These are phyloP conservation scores for Cadophora malorum DNA, from an alignment of 2,329 filamentous ascomycete genomes.

Conservation along the genomic window DNA sequence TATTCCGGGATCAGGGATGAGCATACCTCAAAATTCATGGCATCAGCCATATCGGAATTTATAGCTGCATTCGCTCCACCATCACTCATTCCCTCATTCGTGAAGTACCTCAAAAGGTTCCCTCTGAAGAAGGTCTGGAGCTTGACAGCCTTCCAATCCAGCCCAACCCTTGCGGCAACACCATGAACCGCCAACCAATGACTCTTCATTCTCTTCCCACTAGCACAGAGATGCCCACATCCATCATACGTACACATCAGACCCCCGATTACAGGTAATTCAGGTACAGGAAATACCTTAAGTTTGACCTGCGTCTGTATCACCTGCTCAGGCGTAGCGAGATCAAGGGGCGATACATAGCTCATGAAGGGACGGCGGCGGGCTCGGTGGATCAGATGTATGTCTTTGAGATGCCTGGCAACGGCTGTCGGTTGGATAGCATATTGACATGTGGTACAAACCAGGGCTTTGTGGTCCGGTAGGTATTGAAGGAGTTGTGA, in stretches of 20 bases:
- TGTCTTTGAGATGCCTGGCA: slow-evolving; percentile 39
- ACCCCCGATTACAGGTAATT: slow-evolving; percentile 41
- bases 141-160: slow-evolving; percentile 39
- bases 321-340: slow-evolving; percentile 39
- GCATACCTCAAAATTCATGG: neutral
- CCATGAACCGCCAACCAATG: slow-evolving; percentile 43
- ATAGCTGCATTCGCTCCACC: neutral
- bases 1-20: neutral
- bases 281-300: slow-evolving; percentile 42
- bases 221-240: slow-evolving; percentile 43
- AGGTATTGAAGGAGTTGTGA: slow-evolving; percentile 37
- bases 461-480: slow-evolving; percentile 33
- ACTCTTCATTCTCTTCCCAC: slow-evolving; percentile 46
- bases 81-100: neutral
- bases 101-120: slow-evolving; percentile 43
- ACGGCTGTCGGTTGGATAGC: slow-evolving; percentile 39
- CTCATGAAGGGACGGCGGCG: slow-evolving; percentile 34
- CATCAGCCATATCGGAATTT: neutral
- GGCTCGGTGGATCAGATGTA: slow-evolving; percentile 35
- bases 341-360: slow-evolving; percentile 33
- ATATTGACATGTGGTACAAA: slow-evolving; percentile 39
- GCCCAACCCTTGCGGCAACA: slow-evolving; percentile 22
- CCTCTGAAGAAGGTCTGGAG: slow-evolving; percentile 45
- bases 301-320: slow-evolving; percentile 21
- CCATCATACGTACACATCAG: slow-evolving; percentile 35